Percentiles rank a stretch among this genome's conserved stretches.
Evolutionary conservation across 148 eudicot genomes (phyloP).

Genomic region (Suaeda aralocaspica): DNA sequence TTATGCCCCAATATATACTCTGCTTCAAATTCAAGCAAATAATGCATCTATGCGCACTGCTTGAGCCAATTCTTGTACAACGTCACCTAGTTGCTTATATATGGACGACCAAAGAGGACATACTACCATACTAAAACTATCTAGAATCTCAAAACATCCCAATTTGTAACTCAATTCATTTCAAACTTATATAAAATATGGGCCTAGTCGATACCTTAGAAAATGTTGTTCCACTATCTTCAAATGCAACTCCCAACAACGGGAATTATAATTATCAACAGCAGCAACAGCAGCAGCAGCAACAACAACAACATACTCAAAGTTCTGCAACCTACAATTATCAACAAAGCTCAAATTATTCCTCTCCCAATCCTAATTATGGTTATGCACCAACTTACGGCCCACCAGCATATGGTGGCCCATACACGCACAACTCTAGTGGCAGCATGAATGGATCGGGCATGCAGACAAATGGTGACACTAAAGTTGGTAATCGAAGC

Average conservation of each 20-base stretch:
- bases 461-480: conserved; percentile 1
- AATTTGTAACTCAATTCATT: too few relatives aligned
- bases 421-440: not conserved
- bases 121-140: not conserved
- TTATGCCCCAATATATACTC: not conserved
- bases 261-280: too few relatives aligned
- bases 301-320: not conserved
- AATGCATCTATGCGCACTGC: not conserved
- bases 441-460: conserved; percentile 7
- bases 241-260: too few relatives aligned
- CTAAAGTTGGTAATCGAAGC: not conserved
- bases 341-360: not conserved
- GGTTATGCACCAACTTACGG: not conserved
- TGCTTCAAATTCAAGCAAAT: not conserved
- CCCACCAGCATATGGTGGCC: not conserved
- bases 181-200: not conserved
- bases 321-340: not conserved
- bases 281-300: too few relatives aligned
- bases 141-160: too few relatives aligned
- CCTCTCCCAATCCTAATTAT: not conserved
- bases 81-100: not conserved
- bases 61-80: not conserved
- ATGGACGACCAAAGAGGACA: not conserved
- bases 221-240: not conserved
- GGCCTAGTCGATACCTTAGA: not conserved